Conservation (phyloP, 495 filamentous ascomycete species). For the Cercophora newfieldiana region DNA sequence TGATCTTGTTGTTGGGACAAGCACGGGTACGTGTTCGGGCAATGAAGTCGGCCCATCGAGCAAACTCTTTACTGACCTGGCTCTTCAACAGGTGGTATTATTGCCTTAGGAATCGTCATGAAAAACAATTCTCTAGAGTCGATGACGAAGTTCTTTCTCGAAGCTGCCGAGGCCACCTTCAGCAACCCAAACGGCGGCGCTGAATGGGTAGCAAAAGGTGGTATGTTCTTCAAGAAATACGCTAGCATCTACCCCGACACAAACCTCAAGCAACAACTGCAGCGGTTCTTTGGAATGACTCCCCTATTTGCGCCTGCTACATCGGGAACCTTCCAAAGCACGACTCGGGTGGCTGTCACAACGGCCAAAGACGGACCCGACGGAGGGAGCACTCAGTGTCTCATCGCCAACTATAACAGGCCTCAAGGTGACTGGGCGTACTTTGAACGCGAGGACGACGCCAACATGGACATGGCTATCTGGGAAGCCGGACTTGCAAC, state of each 20-base stretch:
- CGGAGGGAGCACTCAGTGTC: not conserved
- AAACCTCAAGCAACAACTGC: not conserved
- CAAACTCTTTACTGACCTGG: no score
- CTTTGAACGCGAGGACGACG: constrained; percentile 12
- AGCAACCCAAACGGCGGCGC: not conserved
- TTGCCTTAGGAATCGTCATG: constrained; percentile 55
- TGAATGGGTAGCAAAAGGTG: not conserved
- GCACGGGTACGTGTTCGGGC: no score
- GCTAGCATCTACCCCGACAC: not conserved
- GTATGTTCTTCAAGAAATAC: not conserved
- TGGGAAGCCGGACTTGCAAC: constrained; percentile 14
- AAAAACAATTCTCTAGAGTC: constrained; percentile 28
- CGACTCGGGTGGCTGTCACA: constrained; percentile 15
- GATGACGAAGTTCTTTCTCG: not conserved
- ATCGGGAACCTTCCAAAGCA: constrained; percentile 3
- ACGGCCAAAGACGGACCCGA: constrained; percentile 6
- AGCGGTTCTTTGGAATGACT: not conserved
- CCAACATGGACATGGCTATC: not conserved
- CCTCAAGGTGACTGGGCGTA: not conserved
- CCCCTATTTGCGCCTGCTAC: constrained; percentile 2
- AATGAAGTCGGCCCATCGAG: no score
- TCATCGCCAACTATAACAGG: constrained; percentile 19
- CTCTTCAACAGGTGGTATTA: constrained; percentile 56
- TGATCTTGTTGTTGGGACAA: constrained; percentile 54
- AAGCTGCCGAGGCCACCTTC: not conserved